phyloP scores from a whole-genome alignment of 192 early-diverging fungal species.

The Chytriomyces sp. region DNA sequence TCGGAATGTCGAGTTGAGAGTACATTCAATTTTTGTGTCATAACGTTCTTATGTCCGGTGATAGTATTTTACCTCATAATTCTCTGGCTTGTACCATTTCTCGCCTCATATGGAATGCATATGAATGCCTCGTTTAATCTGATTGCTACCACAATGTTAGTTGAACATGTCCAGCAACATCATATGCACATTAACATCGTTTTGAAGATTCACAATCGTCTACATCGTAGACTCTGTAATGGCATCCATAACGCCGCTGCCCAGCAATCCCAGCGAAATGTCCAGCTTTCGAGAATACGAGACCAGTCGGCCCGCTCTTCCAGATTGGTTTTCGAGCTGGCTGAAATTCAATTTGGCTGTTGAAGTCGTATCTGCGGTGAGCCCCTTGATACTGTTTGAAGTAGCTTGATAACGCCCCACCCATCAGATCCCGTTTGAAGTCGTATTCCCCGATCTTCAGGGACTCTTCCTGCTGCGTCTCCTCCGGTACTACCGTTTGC shows the following conservation, averaged over 20 bases:
- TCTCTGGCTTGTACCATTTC: too few relatives aligned
- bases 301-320: background rate
- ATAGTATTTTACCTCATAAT: too few relatives aligned
- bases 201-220: conserved; percentile 1
- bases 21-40: too few relatives aligned
- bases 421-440: conserved; percentile 33
- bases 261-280: background rate
- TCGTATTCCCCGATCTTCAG: conserved; percentile 31
- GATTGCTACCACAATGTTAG: too few relatives aligned
- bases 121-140: too few relatives aligned
- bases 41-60: too few relatives aligned
- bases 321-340: background rate
- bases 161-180: too few relatives aligned
- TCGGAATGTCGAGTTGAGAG: too few relatives aligned
- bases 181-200: too few relatives aligned
- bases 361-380: background rate
- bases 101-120: too few relatives aligned
- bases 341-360: background rate
- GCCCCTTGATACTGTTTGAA: background rate
- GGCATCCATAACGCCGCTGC: background rate
- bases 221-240: background rate
- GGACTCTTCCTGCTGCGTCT: conserved; percentile 30
- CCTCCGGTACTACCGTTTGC: conserved; percentile 25
- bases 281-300: conserved; percentile 15
- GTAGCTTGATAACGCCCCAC: background rate